Evolutionary conservation across 2,329 filamentous ascomycete genomes (phyloP), one percentile per base, ranked within the genome.

Genomic region (Neurospora crassa): DNA sequence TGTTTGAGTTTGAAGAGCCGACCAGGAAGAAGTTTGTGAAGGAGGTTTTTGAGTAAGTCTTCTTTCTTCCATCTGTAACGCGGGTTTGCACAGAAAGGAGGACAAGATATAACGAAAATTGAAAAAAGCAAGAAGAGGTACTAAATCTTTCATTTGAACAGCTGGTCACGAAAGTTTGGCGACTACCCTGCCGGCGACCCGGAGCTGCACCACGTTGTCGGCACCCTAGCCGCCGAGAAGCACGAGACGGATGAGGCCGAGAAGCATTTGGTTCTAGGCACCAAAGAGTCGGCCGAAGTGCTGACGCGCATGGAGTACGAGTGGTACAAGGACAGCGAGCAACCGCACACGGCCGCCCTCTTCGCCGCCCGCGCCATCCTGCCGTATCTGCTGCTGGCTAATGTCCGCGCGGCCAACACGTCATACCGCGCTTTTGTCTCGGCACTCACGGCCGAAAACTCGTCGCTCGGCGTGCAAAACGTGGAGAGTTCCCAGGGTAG

Each of bases 201-300:
- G 2, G 96, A 98, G 78, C 85, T 99, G 71, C 96, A 99, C 82
- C 94, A 98, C 82, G 94, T 97, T 63, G 90, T 91, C 43, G 96
- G 96, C 69, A 90, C 89, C 41, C 84, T 97, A 63, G 97, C 93
- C 80, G 95, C 94, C n/a, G 91, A 96, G 78, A 95, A 97, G 77
- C 91, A 94, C 80, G 93, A 97, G 73, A 88, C 91, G 37, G 97
- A 97, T 84, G 94, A 97, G 72, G 96, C 96, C 16, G 96, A 99
- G 82, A 88, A 90, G 76, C 96, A 99, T 81, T 86, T 99, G 70
- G 82, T 94, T 68, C 86, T 97, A 47, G 96, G 96, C 73, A 98
- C 94, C 11, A 92, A 91, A 76, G 94, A 97, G 80, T 97, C 94
- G 0, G 88, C 94, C 45, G 90, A 93, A 76, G 86, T 92, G 12